phyloP scores from a whole-genome alignment of 441 rosid genomes.

The Capsella rubella region DNA sequence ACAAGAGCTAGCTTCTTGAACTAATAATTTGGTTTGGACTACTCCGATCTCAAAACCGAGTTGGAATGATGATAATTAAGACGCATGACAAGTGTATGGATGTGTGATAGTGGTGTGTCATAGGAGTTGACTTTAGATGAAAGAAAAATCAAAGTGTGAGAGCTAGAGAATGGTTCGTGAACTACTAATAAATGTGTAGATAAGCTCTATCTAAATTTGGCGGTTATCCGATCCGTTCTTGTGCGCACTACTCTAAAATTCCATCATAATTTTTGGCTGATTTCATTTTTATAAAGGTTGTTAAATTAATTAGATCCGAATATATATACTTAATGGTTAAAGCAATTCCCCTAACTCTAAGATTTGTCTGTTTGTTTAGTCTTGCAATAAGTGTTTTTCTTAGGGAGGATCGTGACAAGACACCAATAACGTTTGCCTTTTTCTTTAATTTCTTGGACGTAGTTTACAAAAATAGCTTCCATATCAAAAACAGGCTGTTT shows the following conservation, averaged over 20 bases:
- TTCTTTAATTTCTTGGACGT: neutral
- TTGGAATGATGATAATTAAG: neutral
- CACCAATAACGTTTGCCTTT: constrained; percentile 3
- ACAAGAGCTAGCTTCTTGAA: neutral
- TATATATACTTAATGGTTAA: neutral
- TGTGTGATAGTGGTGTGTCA: constrained; percentile 29
- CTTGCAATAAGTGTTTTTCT: neutral
- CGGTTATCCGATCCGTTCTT: constrained; percentile 12
- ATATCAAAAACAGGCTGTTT: neutral
- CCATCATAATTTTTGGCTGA: neutral
- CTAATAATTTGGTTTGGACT: neutral
- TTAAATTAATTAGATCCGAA: neutral
- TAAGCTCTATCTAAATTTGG: constrained; percentile 14
- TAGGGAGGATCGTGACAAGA: constrained; percentile 1
- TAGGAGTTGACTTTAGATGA: constrained; percentile 34
- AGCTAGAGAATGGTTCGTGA: constrained; percentile 14
- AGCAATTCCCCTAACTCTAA: neutral
- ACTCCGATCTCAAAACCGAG: neutral
- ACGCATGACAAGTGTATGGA: constrained; percentile 34
- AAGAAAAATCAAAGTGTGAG: constrained; percentile 5
- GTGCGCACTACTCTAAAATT: neutral
- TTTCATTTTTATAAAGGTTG: neutral
- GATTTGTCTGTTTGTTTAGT: constrained; percentile 8
- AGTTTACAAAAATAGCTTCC: neutral
- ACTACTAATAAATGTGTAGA: constrained; percentile 42